Evolutionary conservation across 2,329 filamentous ascomycete species (phyloP), one percentile per base, ranked within the genome.

Genomic region (Plectosphaerella sp.): DNA sequence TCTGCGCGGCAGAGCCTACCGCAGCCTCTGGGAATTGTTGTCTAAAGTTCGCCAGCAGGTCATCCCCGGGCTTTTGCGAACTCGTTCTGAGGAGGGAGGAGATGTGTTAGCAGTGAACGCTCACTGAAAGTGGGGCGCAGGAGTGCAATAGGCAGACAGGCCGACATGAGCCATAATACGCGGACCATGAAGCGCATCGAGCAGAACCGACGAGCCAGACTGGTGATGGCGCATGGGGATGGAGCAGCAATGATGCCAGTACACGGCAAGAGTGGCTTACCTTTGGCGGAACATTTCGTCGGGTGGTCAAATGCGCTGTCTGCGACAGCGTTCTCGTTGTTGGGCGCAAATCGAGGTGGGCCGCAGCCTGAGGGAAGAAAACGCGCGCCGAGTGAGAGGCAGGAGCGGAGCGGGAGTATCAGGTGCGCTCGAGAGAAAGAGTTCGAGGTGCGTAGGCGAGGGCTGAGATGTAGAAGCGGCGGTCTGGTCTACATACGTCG

Each of bases 61-160:
- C 89, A 66, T 92, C 88, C 68, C 84, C 86, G 52, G 91, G 91
- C 75, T 96, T 96, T 70, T 91, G 89, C 52, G 88, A 85, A 69
- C 83, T 91, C 64, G 82, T 89, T 72, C 87, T 89, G 12, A 45
- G 20, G 12, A 45, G 20, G 28, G 28, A 33, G 28, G 4, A 12
- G 28, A 12, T 33, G 28, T 33, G 39, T 49, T 22, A 47, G 48
- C 47, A 47, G 52, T 54, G 52, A 54, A 28, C 45, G 56, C 52
- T n/a, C 22, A 14, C 48, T 28, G 47, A 33, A 24, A 48, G 50
- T 49, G 47, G 48, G 53, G 35, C 39, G 52, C 50, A 25, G 20
- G 24, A 50, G 45, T 36, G 46, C 41, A 55, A 50, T 20, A 45
- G 46, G 35, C 50, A 45, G 45, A 53, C 48, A 53, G 36, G 53